Conservation (phyloP, 2,329 filamentous ascomycete species). For the Periconia sp. region DNA sequence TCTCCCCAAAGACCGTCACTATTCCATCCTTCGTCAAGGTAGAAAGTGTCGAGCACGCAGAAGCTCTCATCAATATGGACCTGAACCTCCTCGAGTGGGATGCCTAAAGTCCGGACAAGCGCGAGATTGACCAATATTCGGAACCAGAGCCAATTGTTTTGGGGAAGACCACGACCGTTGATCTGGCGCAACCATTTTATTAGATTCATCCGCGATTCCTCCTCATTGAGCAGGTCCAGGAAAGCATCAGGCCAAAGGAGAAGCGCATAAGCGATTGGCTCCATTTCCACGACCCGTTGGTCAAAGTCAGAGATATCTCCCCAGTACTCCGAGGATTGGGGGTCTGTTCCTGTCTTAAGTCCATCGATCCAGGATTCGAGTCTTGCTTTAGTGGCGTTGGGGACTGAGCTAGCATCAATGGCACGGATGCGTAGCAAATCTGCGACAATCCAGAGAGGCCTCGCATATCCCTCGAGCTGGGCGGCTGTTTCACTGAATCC, state of each 20-base stretch:
- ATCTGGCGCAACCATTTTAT: slow-evolving; percentile 48
- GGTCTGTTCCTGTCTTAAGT: slow-evolving; percentile 26
- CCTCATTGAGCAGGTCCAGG: slow-evolving; percentile 19
- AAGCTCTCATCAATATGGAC: slow-evolving; percentile 47
- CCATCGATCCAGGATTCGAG: slow-evolving; percentile 18
- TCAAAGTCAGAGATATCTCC: slow-evolving; percentile 50
- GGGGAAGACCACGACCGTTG: slow-evolving; percentile 50
- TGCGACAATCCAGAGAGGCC: slow-evolving; percentile 22
- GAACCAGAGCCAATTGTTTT: slow-evolving; percentile 59
- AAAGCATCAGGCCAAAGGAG: slow-evolving; percentile 47
- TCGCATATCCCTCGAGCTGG: slow-evolving; percentile 26
- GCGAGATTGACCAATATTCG: slow-evolving; percentile 56
- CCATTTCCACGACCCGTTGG: slow-evolving; percentile 59
- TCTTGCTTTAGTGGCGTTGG: not conserved
- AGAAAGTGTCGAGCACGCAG: slow-evolving; percentile 50
- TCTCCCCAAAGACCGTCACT: slow-evolving; percentile 52
- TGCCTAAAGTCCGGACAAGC: slow-evolving; percentile 44
- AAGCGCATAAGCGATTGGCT: slow-evolving; percentile 54
- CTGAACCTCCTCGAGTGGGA: slow-evolving; percentile 38
- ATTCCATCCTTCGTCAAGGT: slow-evolving; percentile 53
- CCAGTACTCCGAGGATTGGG: slow-evolving; percentile 49
- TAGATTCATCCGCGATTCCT: slow-evolving; percentile 38
- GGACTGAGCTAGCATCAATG: not conserved
- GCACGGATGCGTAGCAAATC: slow-evolving; percentile 5
- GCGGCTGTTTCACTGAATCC: slow-evolving; percentile 24